phyloP scores from a whole-genome alignment of 371 early-diverging fungal species.

The Mucor mucedo region DNA sequence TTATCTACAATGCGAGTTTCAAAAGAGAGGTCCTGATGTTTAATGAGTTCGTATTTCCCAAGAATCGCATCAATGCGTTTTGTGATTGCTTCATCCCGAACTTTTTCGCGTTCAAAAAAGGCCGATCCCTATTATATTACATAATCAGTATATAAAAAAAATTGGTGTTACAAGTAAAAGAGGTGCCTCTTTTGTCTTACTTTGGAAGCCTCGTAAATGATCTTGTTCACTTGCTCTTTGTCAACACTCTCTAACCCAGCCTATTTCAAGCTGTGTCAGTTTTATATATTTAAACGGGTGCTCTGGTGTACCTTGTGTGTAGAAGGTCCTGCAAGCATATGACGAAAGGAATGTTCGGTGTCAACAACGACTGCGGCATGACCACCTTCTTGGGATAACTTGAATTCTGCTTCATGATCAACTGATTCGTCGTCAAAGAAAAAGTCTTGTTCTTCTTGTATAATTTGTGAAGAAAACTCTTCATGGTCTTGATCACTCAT shows the following conservation, averaged over 20 bases:
- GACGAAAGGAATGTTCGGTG: slow-evolving; percentile 29
- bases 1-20: slow-evolving; percentile 48
- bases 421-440: slow-evolving; percentile 35
- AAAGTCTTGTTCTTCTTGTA: slow-evolving; percentile 46
- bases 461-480: slow-evolving; percentile 34
- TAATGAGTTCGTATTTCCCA: slow-evolving; percentile 46
- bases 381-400: background rate
- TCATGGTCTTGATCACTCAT: slow-evolving; percentile 5
- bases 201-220: slow-evolving; percentile 70
- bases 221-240: slow-evolving; percentile 50
- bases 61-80: slow-evolving; percentile 52
- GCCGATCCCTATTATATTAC: slow-evolving; percentile 52
- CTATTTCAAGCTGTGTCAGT: slow-evolving; percentile 23
- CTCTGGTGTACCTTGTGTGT: slow-evolving; percentile 33
- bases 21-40: slow-evolving; percentile 43
- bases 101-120: slow-evolving; percentile 63
- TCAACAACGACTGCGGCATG: slow-evolving; percentile 4
- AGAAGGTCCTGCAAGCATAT: slow-evolving; percentile 47
- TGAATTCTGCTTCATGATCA: background rate
- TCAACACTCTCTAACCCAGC: slow-evolving; percentile 55
- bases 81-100: slow-evolving; percentile 50
- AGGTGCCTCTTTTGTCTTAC: slow-evolving; percentile 23
- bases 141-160: background rate
- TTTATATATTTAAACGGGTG: background rate
- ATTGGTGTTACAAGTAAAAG: no score